Conservation (phyloP, 176 grass and related monocot species). For the Themeda triandra region DNA sequence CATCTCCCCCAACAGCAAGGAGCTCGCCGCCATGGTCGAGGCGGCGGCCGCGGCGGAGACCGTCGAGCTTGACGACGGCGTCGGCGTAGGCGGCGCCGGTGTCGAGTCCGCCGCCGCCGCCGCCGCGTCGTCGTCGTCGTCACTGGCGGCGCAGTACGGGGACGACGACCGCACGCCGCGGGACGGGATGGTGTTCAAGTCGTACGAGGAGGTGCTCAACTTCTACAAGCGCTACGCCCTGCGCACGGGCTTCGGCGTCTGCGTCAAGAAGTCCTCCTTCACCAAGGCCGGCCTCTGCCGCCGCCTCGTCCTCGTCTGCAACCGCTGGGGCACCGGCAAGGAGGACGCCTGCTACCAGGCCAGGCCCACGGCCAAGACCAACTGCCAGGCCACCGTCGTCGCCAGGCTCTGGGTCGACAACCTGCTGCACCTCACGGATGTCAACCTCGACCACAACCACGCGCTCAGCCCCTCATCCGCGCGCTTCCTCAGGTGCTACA, state of each 20-base stretch:
- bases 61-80: conserved; percentile 35
- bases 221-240: conserved; percentile 80
- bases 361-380: conserved; percentile 68
- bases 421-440: conserved; percentile 63
- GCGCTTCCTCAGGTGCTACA: conserved; percentile 63
- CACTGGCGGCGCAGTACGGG: background rate
- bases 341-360: conserved; percentile 81
- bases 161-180: conserved; percentile 64
- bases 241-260: conserved; percentile 69
- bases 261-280: conserved; percentile 86
- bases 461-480: conserved; percentile 47
- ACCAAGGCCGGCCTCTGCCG: conserved; percentile 72
- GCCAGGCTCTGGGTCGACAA: conserved; percentile 58
- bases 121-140: background rate
- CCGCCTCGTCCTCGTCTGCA: conserved; percentile 68
- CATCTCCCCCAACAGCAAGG: conserved; percentile 32
- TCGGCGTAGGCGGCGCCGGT: background rate
- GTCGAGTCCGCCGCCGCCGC: background rate
- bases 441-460: conserved; percentile 72
- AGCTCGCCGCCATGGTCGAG: conserved; percentile 35
- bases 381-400: conserved; percentile 65
- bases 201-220: conserved; percentile 75
- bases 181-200: conserved; percentile 74
- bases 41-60: conserved; percentile 39
- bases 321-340: conserved; percentile 57